phyloP scores from a whole-genome alignment of 768 basidiomycete genomes.

The Pleurotus ostreatus region DNA sequence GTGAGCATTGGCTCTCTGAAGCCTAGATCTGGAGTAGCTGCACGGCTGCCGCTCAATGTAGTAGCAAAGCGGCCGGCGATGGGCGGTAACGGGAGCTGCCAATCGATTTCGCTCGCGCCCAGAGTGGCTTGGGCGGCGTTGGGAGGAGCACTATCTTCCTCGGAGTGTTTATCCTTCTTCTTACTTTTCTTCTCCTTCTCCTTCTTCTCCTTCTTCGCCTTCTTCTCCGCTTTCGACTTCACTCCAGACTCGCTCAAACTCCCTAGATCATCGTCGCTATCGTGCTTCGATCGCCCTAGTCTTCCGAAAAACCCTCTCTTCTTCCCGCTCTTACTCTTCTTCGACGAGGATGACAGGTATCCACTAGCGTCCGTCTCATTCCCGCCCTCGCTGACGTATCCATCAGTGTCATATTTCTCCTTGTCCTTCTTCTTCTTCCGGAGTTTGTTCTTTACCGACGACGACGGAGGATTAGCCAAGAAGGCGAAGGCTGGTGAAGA shows the following conservation, averaged over 20 bases:
- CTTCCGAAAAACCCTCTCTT: slow-evolving; percentile 1
- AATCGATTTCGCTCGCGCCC: slow-evolving; percentile 21
- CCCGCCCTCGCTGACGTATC: slow-evolving; percentile 2
- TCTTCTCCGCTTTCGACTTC: slow-evolving; percentile 15
- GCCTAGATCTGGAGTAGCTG: neutral
- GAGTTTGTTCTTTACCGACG: neutral
- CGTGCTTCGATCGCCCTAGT: slow-evolving; percentile 27
- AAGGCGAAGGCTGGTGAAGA: neutral
- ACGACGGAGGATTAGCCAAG: neutral
- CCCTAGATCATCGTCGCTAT: slow-evolving; percentile 19
- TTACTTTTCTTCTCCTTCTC: slow-evolving; percentile 20
- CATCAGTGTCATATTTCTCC: neutral
- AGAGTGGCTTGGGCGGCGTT: no score
- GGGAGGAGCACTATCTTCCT: slow-evolving; percentile 1
- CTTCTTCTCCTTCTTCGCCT: slow-evolving; percentile 22
- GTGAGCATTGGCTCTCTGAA: neutral
- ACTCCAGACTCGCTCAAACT: slow-evolving; percentile 25
- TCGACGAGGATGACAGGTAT: slow-evolving; percentile 2
- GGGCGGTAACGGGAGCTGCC: slow-evolving; percentile 27
- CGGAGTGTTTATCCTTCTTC: slow-evolving; percentile 11
- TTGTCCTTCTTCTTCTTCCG: neutral
- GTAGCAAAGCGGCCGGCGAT: slow-evolving; percentile 47
- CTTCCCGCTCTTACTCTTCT: slow-evolving; percentile 4
- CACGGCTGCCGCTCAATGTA: slow-evolving; percentile 15
- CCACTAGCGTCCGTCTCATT: slow-evolving; percentile 5